A percentile compares a stretch with the other conserved stretches of the same genome.
These are phyloP conservation scores for Begonia loranthoides DNA, from an alignment of 306 rosid genomes.

Conservation along the genomic window DNA sequence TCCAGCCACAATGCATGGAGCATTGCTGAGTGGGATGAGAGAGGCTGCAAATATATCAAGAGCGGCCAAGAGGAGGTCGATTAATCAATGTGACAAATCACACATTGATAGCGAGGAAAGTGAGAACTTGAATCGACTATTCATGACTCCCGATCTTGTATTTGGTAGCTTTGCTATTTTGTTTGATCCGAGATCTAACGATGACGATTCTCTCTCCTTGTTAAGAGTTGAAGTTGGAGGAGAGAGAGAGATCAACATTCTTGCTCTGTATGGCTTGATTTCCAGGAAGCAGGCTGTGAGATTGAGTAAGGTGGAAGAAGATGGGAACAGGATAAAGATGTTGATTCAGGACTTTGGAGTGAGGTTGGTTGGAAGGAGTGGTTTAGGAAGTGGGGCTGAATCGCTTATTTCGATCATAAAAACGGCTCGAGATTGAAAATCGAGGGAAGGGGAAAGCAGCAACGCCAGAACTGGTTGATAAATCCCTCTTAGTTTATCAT, in stretches of 20 bases:
- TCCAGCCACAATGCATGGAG: constrained; percentile 96
- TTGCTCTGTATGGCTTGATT: constrained; percentile 43
- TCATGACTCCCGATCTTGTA: constrained; percentile 40
- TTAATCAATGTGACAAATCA: constrained; percentile 13
- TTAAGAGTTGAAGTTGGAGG: constrained; percentile 50
- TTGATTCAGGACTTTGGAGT: constrained; percentile 36
- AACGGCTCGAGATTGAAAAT: constrained; percentile 19
- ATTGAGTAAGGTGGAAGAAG: constrained; percentile 47
- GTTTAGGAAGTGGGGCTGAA: constrained; percentile 35
- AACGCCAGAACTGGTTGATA: no score
- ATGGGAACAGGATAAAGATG: constrained; percentile 39
- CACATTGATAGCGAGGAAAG: constrained; percentile 13
- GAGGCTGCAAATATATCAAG: constrained; percentile 87
- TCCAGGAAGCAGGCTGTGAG: constrained; percentile 37
- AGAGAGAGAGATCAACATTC: constrained; percentile 13
- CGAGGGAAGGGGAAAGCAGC: background rate
- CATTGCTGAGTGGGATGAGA: constrained; percentile 86
- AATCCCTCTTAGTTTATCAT: no score
- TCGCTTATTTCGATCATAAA: constrained; percentile 39
- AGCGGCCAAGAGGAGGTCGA: constrained; percentile 41
- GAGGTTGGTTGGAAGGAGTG: constrained; percentile 63
- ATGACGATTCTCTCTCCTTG: constrained; percentile 38
- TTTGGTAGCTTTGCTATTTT: constrained; percentile 61
- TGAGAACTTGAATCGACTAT: constrained; percentile 37
- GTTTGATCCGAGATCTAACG: constrained; percentile 41